phyloP scores from a whole-genome alignment of 2,329 filamentous ascomycete species.

The Calonectria montana region DNA sequence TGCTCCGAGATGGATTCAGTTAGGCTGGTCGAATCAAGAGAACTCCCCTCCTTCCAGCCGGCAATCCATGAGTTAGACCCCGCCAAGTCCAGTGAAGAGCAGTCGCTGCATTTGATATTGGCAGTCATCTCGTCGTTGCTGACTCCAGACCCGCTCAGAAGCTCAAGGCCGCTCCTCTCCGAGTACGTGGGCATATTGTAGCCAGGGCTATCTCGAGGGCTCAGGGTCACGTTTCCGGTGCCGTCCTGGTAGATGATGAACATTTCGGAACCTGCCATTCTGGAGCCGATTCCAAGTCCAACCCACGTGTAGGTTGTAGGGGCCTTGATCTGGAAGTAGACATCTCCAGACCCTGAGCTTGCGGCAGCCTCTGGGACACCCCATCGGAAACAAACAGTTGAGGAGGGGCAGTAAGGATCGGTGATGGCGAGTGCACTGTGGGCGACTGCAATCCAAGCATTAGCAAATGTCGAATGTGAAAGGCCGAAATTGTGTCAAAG shows the following conservation, averaged over 20 bases:
- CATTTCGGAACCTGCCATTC: conserved; percentile 69
- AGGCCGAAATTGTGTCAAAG: no score
- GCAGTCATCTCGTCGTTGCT: conserved; percentile 64
- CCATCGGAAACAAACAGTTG: conserved; percentile 64
- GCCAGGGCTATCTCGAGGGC: conserved; percentile 61
- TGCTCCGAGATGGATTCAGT: conserved; percentile 58
- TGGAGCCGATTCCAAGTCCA: conserved; percentile 65
- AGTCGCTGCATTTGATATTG: conserved; percentile 67
- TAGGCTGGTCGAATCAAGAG: conserved; percentile 57
- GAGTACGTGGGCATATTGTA: conserved; percentile 62
- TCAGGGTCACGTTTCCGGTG: conserved; percentile 69
- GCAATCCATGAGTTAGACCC: conserved; percentile 62
- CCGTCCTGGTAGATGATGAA: conserved; percentile 72
- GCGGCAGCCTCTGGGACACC: conserved; percentile 64
- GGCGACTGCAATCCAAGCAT: not conserved
- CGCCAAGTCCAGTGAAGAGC: conserved; percentile 57
- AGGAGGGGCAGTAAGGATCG: conserved; percentile 53
- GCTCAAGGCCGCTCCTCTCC: conserved; percentile 56
- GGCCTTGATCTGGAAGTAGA: conserved; percentile 71
- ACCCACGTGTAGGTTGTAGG: conserved; percentile 67
- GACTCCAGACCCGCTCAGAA: conserved; percentile 70
- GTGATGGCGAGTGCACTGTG: not conserved
- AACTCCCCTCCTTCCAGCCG: conserved; percentile 61
- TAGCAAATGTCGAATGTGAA: not conserved
- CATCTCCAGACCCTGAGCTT: conserved; percentile 61